Evolutionary conservation across 2,329 filamentous ascomycete genomes (phyloP).

Genomic region (Colletotrichum lentis): DNA sequence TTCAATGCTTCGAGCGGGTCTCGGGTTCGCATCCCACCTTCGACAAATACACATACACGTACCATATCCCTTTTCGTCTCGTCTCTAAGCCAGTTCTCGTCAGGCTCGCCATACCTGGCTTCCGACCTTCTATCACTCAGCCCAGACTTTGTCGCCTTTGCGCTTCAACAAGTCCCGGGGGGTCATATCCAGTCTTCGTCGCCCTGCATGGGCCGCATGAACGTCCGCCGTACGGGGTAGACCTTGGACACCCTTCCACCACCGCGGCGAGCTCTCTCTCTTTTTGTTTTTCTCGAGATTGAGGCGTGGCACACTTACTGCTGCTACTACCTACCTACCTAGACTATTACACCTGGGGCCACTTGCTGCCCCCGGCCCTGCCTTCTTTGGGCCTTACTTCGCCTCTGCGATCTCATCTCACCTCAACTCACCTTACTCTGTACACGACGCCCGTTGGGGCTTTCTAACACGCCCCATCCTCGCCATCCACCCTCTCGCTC

Average conservation of each 20-base stretch:
- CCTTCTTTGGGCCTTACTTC: neutral
- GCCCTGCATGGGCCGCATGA: constrained; percentile 37
- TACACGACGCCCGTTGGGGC: constrained; percentile 6
- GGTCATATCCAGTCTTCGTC: constrained; percentile 23
- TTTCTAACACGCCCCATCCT: constrained; percentile 15
- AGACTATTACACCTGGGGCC: constrained; percentile 4
- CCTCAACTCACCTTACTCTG: constrained; percentile 19
- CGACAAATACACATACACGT: constrained; percentile 27
- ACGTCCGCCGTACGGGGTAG: constrained; percentile 31
- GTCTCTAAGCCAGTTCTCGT: constrained; percentile 24
- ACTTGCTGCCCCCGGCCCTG: constrained; percentile 9
- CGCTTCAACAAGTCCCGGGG: constrained; percentile 12
- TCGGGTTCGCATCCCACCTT: constrained; percentile 34
- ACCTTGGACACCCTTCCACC: constrained; percentile 22
- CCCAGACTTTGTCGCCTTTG: constrained; percentile 18
- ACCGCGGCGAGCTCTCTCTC: neutral
- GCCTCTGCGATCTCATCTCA: constrained; percentile 6
- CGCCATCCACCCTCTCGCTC: constrained; percentile 21
- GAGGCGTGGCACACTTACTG: constrained; percentile 14
- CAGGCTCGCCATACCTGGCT: constrained; percentile 4
- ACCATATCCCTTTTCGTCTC: constrained; percentile 8
- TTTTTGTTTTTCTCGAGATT: neutral
- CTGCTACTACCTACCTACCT: neutral
- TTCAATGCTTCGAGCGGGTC: constrained; percentile 29
- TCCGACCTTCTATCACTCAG: no score